Evolutionary conservation across 768 basidiomycete species (phyloP).

Genomic region (Trametes gibbosa): DNA sequence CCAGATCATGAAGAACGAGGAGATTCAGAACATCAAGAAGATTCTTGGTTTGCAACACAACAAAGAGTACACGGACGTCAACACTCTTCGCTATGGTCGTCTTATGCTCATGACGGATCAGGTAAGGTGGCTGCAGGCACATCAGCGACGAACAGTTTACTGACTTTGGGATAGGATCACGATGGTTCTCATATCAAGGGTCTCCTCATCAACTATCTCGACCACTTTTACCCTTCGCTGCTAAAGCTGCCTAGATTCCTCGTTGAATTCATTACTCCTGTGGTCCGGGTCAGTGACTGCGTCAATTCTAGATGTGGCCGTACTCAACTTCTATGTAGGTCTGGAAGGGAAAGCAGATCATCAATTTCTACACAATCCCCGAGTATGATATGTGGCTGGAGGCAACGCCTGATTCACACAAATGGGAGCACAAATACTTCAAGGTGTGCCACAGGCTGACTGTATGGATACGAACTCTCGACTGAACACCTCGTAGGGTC

Average conservation of each 20-base stretch:
- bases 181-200: slow-evolving; percentile 99
- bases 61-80: slow-evolving; percentile 73
- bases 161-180: slow-evolving; percentile 67
- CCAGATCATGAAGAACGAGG: slow-evolving; percentile 97
- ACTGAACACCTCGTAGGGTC: slow-evolving; percentile 55
- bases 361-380: slow-evolving; percentile 95
- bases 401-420: slow-evolving; percentile 67
- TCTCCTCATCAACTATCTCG: slow-evolving; percentile 96
- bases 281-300: slow-evolving; percentile 71
- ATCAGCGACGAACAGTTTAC: background rate
- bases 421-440: slow-evolving; percentile 95
- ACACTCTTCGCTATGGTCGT: slow-evolving; percentile 83
- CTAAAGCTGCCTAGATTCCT: slow-evolving; percentile 88
- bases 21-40: slow-evolving; percentile 96
- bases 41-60: slow-evolving; percentile 96
- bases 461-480: too few relatives aligned
- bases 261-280: slow-evolving; percentile 98
- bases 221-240: slow-evolving; percentile 94
- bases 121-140: slow-evolving; percentile 50
- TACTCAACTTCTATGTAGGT: slow-evolving; percentile 43
- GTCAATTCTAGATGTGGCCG: background rate
- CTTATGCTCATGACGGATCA: slow-evolving; percentile 99
- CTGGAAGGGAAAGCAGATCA: slow-evolving; percentile 71
- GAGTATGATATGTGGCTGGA: slow-evolving; percentile 94
- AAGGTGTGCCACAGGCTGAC: slow-evolving; percentile 72